Conservation (phyloP, 2,329 filamentous ascomycete species). For the Diaporthe sp. region DNA sequence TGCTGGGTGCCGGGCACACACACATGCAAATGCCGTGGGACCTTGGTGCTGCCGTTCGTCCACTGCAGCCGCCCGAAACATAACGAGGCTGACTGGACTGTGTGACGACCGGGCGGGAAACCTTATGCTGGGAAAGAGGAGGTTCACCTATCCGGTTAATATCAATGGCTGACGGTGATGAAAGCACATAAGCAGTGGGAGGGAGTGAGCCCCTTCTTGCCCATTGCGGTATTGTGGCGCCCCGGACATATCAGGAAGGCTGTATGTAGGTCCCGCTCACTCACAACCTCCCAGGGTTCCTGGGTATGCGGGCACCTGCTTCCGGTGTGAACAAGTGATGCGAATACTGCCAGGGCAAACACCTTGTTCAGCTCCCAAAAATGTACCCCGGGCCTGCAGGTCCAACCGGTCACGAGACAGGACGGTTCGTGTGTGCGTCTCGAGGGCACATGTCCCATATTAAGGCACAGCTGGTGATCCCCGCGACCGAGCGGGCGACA, state of each 20-base stretch:
- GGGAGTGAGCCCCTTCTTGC: neutral
- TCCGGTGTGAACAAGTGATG: neutral
- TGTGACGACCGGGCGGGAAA: constrained; percentile 9
- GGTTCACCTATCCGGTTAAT: neutral
- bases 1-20: constrained; percentile 16
- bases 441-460: neutral
- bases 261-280: neutral
- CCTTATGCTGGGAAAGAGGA: neutral
- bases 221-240: neutral
- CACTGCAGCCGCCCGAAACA: constrained; percentile 30
- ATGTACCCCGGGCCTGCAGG: constrained; percentile 12
- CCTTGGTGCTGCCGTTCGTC: constrained; percentile 26
- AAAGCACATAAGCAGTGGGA: neutral
- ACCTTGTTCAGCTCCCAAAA: neutral
- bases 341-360: constrained; percentile 18
- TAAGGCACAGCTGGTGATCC: constrained; percentile 26
- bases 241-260: neutral
- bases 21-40: constrained; percentile 19
- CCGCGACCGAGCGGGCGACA: constrained; percentile 21
- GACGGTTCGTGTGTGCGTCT: neutral
- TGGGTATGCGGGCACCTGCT: neutral
- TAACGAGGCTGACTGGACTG: constrained; percentile 27
- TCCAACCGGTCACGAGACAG: constrained; percentile 29
- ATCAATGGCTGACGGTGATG: neutral
- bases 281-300: neutral